phyloP scores from a whole-genome alignment of 306 rosid genomes.

The Trifolium fragiferum region DNA sequence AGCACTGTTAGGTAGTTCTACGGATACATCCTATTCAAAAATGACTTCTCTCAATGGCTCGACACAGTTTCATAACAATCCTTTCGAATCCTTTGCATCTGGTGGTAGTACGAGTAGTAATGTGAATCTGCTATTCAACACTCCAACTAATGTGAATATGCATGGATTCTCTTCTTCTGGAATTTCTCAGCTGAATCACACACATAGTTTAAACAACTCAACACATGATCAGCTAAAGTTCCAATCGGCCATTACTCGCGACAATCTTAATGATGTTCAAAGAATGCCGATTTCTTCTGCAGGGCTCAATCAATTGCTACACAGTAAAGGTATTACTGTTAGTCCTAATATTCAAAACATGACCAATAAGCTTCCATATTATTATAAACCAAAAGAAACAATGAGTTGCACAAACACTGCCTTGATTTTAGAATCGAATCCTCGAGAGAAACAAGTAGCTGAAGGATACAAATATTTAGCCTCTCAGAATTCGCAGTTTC shows the following conservation, averaged over 20 bases:
- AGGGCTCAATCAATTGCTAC: conserved; percentile 53
- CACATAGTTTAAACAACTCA: conserved; percentile 25
- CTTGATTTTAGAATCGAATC: neutral
- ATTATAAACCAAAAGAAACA: conserved; percentile 34
- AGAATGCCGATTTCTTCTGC: conserved; percentile 42
- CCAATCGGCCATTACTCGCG: conserved; percentile 45
- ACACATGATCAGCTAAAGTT: conserved; percentile 51
- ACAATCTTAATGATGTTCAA: conserved; percentile 52
- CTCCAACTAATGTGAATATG: conserved; percentile 58
- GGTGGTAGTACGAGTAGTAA: conserved; percentile 55
- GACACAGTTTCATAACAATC: conserved; percentile 54
- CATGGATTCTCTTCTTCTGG: conserved; percentile 67
- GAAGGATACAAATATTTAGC: conserved; percentile 6
- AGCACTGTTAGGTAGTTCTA: conserved; percentile 61
- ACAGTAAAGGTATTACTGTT: conserved; percentile 29
- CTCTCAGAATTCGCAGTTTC: neutral
- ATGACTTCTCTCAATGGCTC: conserved; percentile 56
- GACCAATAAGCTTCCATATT: conserved; percentile 48
- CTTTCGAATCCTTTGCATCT: conserved; percentile 60
- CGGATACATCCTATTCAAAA: conserved; percentile 50
- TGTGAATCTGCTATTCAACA: conserved; percentile 48
- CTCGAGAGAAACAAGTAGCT: neutral
- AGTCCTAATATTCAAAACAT: conserved; percentile 41
- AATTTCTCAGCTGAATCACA: conserved; percentile 49
- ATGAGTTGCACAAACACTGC: conserved; percentile 13